A percentile compares a stretch with the other conserved stretches of the same genome.
phyloP scores from a whole-genome alignment of 2,329 filamentous ascomycete species.

The Alternaria hordeiaustralica region DNA sequence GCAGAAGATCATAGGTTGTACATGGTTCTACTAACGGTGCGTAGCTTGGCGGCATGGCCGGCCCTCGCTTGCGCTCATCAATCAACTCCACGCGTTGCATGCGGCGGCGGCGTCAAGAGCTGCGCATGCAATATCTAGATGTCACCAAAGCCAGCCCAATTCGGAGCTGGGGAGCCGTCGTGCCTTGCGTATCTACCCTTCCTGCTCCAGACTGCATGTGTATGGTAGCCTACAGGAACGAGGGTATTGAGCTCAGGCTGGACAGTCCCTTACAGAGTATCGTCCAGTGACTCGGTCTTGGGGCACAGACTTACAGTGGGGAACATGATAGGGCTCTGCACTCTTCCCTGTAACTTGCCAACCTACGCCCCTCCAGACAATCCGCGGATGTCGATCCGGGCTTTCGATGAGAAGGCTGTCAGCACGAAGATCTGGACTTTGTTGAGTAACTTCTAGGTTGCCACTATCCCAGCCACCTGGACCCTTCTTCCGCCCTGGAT shows the following conservation, averaged over 20 bases:
- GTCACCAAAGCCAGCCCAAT: conserved; percentile 17
- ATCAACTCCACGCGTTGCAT: conserved; percentile 12
- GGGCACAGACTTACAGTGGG: not conserved
- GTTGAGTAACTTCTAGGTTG: not conserved
- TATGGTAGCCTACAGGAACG: not conserved
- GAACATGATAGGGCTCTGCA: not conserved
- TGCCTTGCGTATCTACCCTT: conserved; percentile 6
- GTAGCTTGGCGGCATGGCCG: conserved; percentile 5
- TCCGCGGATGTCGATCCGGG: not conserved
- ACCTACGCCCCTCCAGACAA: not conserved
- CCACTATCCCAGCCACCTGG: not conserved
- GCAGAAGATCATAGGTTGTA: not conserved
- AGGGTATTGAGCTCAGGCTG: not conserved
- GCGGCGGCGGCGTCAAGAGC: conserved; percentile 6
- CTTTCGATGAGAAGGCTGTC: not conserved
- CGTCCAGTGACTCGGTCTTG: not conserved
- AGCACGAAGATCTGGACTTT: not conserved
- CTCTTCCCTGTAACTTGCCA: not conserved
- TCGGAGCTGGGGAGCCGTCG: conserved; percentile 30
- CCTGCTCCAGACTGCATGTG: not conserved
- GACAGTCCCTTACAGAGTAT: not conserved
- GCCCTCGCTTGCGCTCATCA: conserved; percentile 12
- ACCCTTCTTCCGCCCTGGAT: too few relatives aligned
- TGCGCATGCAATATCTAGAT: conserved; percentile 32
- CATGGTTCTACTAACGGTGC: conserved; percentile 3